Base-by-base conservation (phyloP, 2,329 filamentous ascomycete genomes). In the Fusarium chuoi region DNA sequence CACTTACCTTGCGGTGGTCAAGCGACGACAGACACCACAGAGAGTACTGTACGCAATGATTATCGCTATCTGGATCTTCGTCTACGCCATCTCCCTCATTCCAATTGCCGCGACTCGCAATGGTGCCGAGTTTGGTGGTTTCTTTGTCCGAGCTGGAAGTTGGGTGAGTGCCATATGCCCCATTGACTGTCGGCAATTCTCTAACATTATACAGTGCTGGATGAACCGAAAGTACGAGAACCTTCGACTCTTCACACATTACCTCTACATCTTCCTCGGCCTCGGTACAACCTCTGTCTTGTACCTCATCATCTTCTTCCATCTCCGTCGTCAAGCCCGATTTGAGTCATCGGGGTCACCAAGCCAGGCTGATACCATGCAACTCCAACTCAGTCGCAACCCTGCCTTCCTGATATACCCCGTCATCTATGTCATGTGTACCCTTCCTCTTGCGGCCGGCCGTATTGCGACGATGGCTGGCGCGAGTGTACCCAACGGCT, bases 371-470 rank as follows among this genome's bases (percentile, higher is more conserved):
- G 62, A 77, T 26, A 56, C 58, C 12, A 52, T 67, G 12, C 65
- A 71, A 12, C 70, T 74, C 1, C 73, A 73, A 8, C 71, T 78
- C 20, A 76, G 67, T 28, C 83, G 82, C 67, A 85, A 88, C 68
- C 86, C 85, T 10, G 85, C 89, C 14, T 90, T 93, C 70, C 89
- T 92, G 36, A 84, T 92, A 13, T 94, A 94, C 68, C 92, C 92
- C 0, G 77, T 91, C 73, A 90, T 93, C 71, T 93, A 93, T 78
- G 86, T 92, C 12, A 75, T 92, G n/a, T 92, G 91, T 78, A 93
- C 91, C 0, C 85, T 91, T 0, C 92, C 92, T 0, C 84, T 94
- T 2, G 90, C 91, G 9, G 85, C 89, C 0, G 90, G 90, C 20
- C 88, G 91, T 67, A 90, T 93, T 77, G 87, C 87, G 22, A 87